Evolutionary conservation across 2,329 filamentous ascomycete species (phyloP), one percentile per base, ranked within the genome.

Genomic region (Huntiella savannae): DNA sequence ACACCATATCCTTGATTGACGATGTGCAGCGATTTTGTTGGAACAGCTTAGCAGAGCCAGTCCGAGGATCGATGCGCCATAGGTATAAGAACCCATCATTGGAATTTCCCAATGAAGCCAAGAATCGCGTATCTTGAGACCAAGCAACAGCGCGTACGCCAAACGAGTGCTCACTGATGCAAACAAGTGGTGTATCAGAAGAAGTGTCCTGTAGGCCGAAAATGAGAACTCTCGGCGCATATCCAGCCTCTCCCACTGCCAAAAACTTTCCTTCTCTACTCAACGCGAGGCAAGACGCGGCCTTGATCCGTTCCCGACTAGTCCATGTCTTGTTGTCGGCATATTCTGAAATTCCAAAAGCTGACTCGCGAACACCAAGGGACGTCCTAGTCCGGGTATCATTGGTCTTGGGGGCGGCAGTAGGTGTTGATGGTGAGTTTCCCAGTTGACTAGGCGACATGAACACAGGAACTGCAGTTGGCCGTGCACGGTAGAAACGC

Each of bases 1-100:
- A 98, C 36, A 82, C 71, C 75, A 98, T 93, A 45, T 80, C 78
- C 52, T 79, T 79, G 55, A 96, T 74, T 51, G 77, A 77, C 13
- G 83, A 86, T 5, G 87, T 96, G 62, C 91, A 96, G 59, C 91
- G 84, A 61, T 96, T 77, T 55, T 96, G 68, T 73, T 94, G 58
- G 70, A 88, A 72, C 33, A 96, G 66, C 54, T 71, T 85, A 2
- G 86, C 79, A 15, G 79, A 72, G 13, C 87, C 88, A 7, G 76
- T 91, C 42, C 77, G 80, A n/a, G 79, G 64, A 55, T 92, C 86
- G 53, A 95, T 74, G 53, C 70, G 76, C 87, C 88, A 96, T 22
- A 96, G 71, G 58, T 88, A 93, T 15, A 98, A 68, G 57, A 92
- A 96, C 1, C 88, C 88, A 61, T 98, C 91, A 58, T 95, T 95